Evolutionary conservation across 2,329 filamentous ascomycete genomes (phyloP), one percentile per base, ranked within the genome.

Genomic region (Sporothrix phasma): DNA sequence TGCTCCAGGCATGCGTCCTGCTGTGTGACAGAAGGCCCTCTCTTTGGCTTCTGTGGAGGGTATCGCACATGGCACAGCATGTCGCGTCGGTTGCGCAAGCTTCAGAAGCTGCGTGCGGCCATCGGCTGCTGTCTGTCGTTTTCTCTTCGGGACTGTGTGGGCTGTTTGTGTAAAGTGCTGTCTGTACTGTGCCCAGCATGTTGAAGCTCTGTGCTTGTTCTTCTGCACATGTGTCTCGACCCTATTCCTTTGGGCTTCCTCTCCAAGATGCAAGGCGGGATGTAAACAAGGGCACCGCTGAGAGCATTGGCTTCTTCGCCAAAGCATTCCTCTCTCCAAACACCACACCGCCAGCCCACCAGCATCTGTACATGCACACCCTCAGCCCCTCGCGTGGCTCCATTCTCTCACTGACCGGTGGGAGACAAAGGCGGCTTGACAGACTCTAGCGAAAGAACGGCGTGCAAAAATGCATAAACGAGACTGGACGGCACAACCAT

Each of bases 291-390:
- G n/a, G n/a, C n/a, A n/a, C n/a, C 11, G 34, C n/a, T n/a, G 34
- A 19, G 19, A 56, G 51, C 51, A 24, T 17, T 47, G 41, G 49
- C 59, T 61, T 62, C 45, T 31, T 53, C 54, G 47, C 37, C 60
- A 39, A 24, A 15, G 26, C 51, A 61, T 45, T 49, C 26, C 49
- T 61, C 19, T 61, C 39, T 61, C 22, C 31, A 49, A 51, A 34
- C 60, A 54, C 37, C 37, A 13, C 60, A 53, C 60, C 13, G 19
- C 59, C 31, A 13, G 15, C 46, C 46, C 17, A 19, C 59, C 31
- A 13, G 15, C 46, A 45, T 22, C 8, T 31, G 26, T n/a, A n/a
- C 34, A 26, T 58, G 19, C 13, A 41, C 54, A n/a, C 19, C 37
- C 51, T 56, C 26, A n/a, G 22, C 26, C 51, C 43, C 29, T 37